phyloP scores from a whole-genome alignment of 1,284 basidiomycete species.

The Sporisorium sorghi region DNA sequence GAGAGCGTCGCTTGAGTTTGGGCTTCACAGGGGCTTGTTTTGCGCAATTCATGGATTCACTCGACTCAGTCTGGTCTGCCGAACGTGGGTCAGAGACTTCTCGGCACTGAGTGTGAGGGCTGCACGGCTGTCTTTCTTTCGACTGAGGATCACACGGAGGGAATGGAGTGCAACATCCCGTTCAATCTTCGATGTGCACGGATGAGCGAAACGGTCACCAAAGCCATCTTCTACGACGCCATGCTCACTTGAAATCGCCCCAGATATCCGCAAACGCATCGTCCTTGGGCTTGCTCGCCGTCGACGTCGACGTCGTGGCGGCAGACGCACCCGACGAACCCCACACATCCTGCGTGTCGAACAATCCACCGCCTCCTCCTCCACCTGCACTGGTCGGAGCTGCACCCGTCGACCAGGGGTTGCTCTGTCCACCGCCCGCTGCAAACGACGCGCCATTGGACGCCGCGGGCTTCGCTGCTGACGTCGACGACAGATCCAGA shows the following conservation, averaged over 20 bases:
- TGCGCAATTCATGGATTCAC: background rate
- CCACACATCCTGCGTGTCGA: slow-evolving; percentile 63
- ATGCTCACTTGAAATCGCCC: slow-evolving; percentile 66
- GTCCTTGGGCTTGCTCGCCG: slow-evolving; percentile 33
- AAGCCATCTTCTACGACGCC: background rate
- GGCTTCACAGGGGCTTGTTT: background rate
- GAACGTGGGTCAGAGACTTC: background rate
- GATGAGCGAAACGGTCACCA: too few species aligned
- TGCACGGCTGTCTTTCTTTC: background rate
- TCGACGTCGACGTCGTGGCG: background rate
- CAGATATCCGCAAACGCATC: slow-evolving; percentile 68
- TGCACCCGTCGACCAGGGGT: slow-evolving; percentile 19
- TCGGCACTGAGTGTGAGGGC: background rate
- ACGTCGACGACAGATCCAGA: too few species aligned
- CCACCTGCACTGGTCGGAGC: slow-evolving; percentile 1
- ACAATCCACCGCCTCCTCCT: slow-evolving; percentile 29
- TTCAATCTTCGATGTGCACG: background rate
- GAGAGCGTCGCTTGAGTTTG: background rate
- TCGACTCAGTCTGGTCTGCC: background rate
- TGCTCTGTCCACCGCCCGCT: background rate
- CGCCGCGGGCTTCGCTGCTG: too few species aligned
- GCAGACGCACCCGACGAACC: slow-evolving; percentile 10
- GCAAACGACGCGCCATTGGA: too few species aligned
- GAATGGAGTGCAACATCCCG: too few species aligned
- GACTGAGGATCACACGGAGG: background rate